Evolutionary conservation across 768 basidiomycete genomes (phyloP), one percentile per base, ranked within the genome.

Genomic region (Suillus sp.): DNA sequence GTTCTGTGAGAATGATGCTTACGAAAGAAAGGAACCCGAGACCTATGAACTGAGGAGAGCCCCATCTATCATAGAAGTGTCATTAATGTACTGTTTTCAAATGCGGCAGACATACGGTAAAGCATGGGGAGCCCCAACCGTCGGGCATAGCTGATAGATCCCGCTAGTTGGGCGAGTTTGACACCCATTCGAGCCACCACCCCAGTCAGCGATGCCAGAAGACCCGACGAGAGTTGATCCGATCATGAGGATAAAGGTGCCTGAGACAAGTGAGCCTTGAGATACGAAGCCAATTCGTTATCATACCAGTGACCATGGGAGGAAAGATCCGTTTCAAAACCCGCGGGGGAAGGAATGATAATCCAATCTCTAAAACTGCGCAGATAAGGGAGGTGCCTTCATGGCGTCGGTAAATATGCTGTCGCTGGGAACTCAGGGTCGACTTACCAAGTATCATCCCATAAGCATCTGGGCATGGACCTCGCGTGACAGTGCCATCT

Each of bases 21-120:
- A 86, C 69, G 75, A 94, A 95, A 0, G 88, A 89, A 34, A 95
- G 80, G 81, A 96, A 95, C 0, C 93, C 93, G 30, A 96, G 84
- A 4, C 93, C 93, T 54, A 94, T 89, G 77, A 92, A 92, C 70
- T 93, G 83, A 0, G 93, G 88, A 0, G 88, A 88, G 10, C 91
- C 93, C 90, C 91, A 95, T 6, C 85, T 86, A 42, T 57, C 9
- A 38, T 38, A 64, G 18, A 35, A 25, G 2, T 11, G 1, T 30
- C 3, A 55, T 64, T 20, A 35, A 18, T 34, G 30, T 37, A 8
- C 9, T 20, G 50, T 32, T 2, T 53, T 60, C 56, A 66, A 32
- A 22, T 2, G 22, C 22, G 10, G 10, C 25, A 45, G 20, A 74
- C 84, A 61, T 70, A 88, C 76, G 81, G 87, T 32, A 90, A 82